phyloP scores from a whole-genome alignment of 1,139 yeast species.

The Suhomyces yuchorum region DNA sequence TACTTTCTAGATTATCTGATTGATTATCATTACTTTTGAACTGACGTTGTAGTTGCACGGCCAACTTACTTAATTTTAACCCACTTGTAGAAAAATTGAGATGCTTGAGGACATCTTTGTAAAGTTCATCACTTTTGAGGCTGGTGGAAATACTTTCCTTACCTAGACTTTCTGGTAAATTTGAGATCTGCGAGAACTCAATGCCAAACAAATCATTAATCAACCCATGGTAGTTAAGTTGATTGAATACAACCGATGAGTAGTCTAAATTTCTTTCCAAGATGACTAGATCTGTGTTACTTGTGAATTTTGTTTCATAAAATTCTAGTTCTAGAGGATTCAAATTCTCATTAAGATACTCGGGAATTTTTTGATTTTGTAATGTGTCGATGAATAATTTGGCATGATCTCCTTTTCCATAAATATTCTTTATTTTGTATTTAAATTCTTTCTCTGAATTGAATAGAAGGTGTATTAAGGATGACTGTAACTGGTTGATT shows the following conservation, averaged over 20 bases:
- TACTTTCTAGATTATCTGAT: conserved; percentile 57
- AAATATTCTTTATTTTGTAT: conserved; percentile 40
- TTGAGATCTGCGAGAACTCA: conserved; percentile 19
- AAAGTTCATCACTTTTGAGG: conserved; percentile 13
- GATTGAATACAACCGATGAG: conserved; percentile 69
- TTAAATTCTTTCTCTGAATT: conserved; percentile 18
- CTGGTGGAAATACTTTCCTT: conserved; percentile 5
- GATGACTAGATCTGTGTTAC: conserved; percentile 65
- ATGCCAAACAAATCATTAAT: conserved; percentile 70
- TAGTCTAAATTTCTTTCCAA: conserved; percentile 79
- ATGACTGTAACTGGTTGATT: conserved; percentile 29
- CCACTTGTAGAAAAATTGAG: conserved; percentile 84
- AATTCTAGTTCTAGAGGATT: conserved; percentile 42
- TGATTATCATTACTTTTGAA: conserved; percentile 61
- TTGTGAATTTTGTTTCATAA: conserved; percentile 35
- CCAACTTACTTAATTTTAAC: conserved; percentile 65
- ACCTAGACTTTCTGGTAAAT: conserved; percentile 22
- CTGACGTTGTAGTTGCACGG: conserved; percentile 68
- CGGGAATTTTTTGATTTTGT: conserved; percentile 30
- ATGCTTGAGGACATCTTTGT: conserved; percentile 52
- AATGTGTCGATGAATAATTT: conserved; percentile 33
- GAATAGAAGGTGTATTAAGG: conserved; percentile 28
- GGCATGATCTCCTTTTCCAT: conserved; percentile 44
- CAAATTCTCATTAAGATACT: conserved; percentile 31
- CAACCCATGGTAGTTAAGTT: conserved; percentile 80